Base-by-base conservation (phyloP, 106 monocot genomes). In the Chionographis japonica region DNA sequence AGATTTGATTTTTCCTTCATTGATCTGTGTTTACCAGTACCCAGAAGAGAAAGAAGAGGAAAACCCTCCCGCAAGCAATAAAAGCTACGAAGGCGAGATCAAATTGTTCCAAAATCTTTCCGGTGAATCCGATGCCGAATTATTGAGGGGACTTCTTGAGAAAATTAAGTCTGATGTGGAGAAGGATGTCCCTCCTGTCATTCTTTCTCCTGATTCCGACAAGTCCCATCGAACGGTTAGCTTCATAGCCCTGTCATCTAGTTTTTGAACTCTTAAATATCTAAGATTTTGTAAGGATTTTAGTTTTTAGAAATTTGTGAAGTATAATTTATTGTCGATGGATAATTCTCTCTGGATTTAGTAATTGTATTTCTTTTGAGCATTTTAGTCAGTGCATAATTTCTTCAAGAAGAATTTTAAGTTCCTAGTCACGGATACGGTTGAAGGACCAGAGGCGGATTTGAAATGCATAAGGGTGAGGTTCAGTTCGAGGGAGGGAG, bases 361-460 rank as follows among this genome's bases (percentile, higher is more conserved):
- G 27, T 7, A 14, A 3, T 37, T 69, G 42, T 46, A 19, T 50
- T 41, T 56, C 71, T 15, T 62, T 53, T 37, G 56, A 9, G 51
- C 58, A 7, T 57, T 65, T 51, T 68, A 98, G 98, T 90, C 90
- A 52, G 83, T 98, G 16, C 98, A 98, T 78, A 90, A 87, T 18
- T 98, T 98, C 70, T 93, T 98, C 80, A 98, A 98, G 87, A 92
- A 79, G 71, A 90, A 79, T 61, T 85, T 98, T 72, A 92, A 85
- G 63, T 85, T 87, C 36, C 67, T 98, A 37, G 80, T 90, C 38
- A 98, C 98, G 14, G 98, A 98, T 49, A 93, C 90, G 4, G 85
- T 98, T 18, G 92, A 93, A 60, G 92, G 66, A 39, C 51, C 71
- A 9, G 74, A 82, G n/a, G 82, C 58, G 19, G 49, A 67, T 63